These are phyloP conservation scores for Delonix regia DNA, from an alignment of 306 rosid genomes.

Conservation along the genomic window DNA sequence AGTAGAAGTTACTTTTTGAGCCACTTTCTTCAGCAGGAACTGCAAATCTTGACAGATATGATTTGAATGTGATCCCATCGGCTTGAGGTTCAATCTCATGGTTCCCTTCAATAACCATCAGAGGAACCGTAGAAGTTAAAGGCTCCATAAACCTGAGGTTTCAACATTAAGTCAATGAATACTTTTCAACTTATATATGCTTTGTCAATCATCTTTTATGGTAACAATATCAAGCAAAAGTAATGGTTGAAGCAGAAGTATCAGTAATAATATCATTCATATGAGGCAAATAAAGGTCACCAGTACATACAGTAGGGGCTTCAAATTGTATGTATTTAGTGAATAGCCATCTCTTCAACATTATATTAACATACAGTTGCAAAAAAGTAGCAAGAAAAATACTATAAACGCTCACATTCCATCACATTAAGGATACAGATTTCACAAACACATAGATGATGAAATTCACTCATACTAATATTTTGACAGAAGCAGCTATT, in stretches of 20 bases:
- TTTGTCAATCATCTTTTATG: background rate
- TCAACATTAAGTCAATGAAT: slow-evolving; percentile 10
- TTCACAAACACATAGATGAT: background rate
- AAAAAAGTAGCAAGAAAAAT: background rate
- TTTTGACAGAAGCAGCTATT: background rate
- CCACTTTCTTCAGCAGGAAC: slow-evolving; percentile 78
- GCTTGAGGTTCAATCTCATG: slow-evolving; percentile 97
- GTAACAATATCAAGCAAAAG: background rate
- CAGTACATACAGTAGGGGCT: background rate
- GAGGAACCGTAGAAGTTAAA: slow-evolving; percentile 69
- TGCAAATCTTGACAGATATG: slow-evolving; percentile 75
- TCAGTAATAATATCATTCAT: background rate
- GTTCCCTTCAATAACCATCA: slow-evolving; percentile 96
- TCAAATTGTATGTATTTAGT: background rate
- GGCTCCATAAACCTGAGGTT: slow-evolving; percentile 84
- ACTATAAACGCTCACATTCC: background rate
- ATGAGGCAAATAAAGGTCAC: background rate
- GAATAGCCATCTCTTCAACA: background rate
- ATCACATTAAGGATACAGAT: background rate
- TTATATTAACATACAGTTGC: too few relatives aligned
- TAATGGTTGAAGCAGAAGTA: background rate
- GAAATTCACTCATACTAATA: background rate
- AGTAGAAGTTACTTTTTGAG: slow-evolving; percentile 79
- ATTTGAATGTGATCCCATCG: slow-evolving; percentile 66
- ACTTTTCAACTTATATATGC: slow-evolving; percentile 6